phyloP scores from a whole-genome alignment of 2,329 filamentous ascomycete species.

The Verruconis gallopava region DNA sequence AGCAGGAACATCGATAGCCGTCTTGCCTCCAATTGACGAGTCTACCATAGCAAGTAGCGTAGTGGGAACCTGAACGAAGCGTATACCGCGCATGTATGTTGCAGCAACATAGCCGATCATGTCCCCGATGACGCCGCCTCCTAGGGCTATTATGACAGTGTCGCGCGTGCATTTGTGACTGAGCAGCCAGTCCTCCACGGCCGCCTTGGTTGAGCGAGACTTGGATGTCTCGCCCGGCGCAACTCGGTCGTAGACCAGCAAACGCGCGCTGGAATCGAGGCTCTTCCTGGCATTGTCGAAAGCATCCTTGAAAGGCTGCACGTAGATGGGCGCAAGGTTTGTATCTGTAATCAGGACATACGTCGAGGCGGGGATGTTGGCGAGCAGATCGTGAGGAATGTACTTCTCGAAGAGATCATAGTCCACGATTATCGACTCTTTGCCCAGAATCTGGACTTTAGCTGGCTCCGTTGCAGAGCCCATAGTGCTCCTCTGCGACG shows the following conservation, averaged over 20 bases:
- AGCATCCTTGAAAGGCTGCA: constrained; percentile 57
- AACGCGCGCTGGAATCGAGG: constrained; percentile 41
- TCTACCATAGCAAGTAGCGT: constrained; percentile 95
- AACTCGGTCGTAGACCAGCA: constrained; percentile 78
- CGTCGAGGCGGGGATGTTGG: constrained; percentile 68
- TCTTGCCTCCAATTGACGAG: constrained; percentile 96
- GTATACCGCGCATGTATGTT: constrained; percentile 95
- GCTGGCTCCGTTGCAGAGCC: constrained; percentile 5
- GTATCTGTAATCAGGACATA: constrained; percentile 97
- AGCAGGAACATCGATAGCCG: constrained; percentile 88
- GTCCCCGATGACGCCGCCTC: constrained; percentile 93
- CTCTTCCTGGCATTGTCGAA: constrained; percentile 43
- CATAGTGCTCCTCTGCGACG: not conserved
- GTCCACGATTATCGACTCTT: constrained; percentile 83
- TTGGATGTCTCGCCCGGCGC: constrained; percentile 91
- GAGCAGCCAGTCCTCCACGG: constrained; percentile 96
- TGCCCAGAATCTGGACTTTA: constrained; percentile 53
- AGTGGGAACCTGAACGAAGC: constrained; percentile 92
- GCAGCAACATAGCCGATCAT: constrained; percentile 96
- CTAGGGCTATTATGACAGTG: constrained; percentile 86
- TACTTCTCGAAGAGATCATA: constrained; percentile 80
- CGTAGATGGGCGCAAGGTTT: constrained; percentile 71
- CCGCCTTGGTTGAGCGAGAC: constrained; percentile 80
- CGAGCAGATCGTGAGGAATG: constrained; percentile 67
- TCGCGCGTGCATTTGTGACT: constrained; percentile 85